phyloP scores from a whole-genome alignment of 2,329 filamentous ascomycete species.

The Lachnellula willkommii region DNA sequence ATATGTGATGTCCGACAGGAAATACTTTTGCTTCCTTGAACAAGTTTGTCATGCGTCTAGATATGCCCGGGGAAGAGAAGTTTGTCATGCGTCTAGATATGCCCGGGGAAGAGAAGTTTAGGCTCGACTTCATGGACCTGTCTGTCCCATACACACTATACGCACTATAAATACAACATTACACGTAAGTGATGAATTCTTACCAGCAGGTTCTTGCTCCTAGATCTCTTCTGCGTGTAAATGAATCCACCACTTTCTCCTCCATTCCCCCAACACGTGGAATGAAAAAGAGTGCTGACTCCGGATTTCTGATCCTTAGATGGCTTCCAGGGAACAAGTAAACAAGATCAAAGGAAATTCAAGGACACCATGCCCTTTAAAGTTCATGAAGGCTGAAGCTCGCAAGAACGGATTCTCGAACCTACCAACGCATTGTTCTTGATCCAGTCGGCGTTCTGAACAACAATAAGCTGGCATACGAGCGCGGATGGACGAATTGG shows the following conservation, averaged over 20 bases:
- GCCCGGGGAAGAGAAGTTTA: conserved; percentile 21
- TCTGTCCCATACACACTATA: conserved; percentile 4
- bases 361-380: not conserved
- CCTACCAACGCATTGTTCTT: conserved; percentile 10
- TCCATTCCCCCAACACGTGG: too few relatives aligned
- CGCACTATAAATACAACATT: conserved; percentile 6
- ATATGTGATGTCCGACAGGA: not conserved
- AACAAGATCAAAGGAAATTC: conserved; percentile 1
- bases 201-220: too few relatives aligned
- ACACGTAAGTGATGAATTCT: not conserved
- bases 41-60: conserved; percentile 19
- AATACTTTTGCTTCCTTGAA: conserved; percentile 17
- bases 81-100: conserved; percentile 22
- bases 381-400: not conserved
- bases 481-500: too few relatives aligned
- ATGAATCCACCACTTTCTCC: too few relatives aligned
- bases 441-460: conserved; percentile 8
- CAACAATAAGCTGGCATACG: too few relatives aligned
- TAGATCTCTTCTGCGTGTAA: too few relatives aligned
- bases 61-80: conserved; percentile 22
- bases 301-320: not conserved
- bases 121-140: conserved; percentile 22
- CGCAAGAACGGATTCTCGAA: conserved; percentile 9
- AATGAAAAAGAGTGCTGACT: too few relatives aligned
- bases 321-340: not conserved